Evolutionary conservation across 2,329 filamentous ascomycete species (phyloP).

Genomic region (Pseudocercospora cruenta): DNA sequence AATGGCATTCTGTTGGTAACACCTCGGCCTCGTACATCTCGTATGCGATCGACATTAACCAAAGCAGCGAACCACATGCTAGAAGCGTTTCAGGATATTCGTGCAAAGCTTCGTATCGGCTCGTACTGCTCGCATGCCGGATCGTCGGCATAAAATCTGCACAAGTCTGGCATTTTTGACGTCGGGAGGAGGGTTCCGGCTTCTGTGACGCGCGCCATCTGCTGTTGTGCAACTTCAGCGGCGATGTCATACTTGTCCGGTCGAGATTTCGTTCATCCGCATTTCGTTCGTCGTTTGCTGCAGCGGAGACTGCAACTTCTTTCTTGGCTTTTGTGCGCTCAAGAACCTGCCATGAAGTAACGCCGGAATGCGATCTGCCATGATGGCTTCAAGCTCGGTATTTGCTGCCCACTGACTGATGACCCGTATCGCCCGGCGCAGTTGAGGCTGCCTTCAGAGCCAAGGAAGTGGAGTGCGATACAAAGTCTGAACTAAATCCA

Average conservation of each 20-base stretch:
- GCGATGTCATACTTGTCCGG: background rate
- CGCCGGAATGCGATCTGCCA: background rate
- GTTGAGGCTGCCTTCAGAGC: no score
- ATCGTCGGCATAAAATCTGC: background rate
- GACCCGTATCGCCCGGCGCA: no score
- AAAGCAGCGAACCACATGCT: background rate
- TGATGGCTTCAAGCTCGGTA: background rate
- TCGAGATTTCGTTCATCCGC: no score
- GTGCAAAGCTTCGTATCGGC: background rate
- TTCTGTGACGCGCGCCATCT: background rate
- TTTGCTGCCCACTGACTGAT: background rate
- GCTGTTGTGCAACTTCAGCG: background rate
- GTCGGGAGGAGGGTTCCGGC: background rate
- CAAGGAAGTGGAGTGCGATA: no score
- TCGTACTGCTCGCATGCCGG: background rate
- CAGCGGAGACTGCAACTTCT: background rate
- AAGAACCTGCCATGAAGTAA: background rate
- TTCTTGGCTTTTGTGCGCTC: background rate
- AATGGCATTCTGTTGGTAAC: background rate
- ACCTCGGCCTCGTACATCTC: slow-evolving; percentile 16
- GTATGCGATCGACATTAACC: slow-evolving; percentile 8
- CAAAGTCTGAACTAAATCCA: no score
- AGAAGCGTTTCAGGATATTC: background rate
- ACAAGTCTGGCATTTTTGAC: background rate
- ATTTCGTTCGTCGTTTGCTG: background rate